Evolutionary conservation across 2,329 filamentous ascomycete species (phyloP), one percentile per base, ranked within the genome.

Genomic region (Calycina herbarum): DNA sequence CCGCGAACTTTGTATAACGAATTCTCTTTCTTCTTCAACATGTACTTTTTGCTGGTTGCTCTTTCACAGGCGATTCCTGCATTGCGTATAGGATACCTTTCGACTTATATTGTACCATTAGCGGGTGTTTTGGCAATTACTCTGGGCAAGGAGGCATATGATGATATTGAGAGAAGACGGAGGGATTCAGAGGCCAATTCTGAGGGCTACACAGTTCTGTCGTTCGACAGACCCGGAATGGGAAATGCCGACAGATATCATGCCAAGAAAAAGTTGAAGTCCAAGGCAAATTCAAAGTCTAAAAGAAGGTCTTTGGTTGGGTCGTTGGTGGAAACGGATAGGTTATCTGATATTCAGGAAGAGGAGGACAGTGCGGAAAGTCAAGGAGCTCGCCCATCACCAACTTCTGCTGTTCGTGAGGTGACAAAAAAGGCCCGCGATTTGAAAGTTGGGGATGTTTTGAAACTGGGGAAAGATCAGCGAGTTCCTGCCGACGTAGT

Each of bases 21-120:
- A 76, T 99, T 99, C 77, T 97, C 94, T 66, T 99, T 98, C 82
- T 99, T 99, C 80, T 97, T 99, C 84, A 99, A 99, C 84, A 92
- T 98, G 83, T 99, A 99, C 77, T 99, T 99, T 77, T 83, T 99
- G 64, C 87, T 98, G 31, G 95, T 99, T 60, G 96, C 95, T 6
- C 79, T 98, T 60, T 98, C 94, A 45, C 95, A 99, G 79, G 89
- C 93, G 56, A 94, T 99, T 74, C 94, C 93, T 3, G 86, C 91
- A 27, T 80, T 99, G 63, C 88, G 93, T 63, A 97, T 99, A 70
- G 95, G 95, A 64, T 98, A 97, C 77, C 85, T 99, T 67, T 92
- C 92, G 35, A 98, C 95, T 1, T 99, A 99, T 74, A 88, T 98
- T 76, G 94, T 92, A 24, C 95, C 95, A 0, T 79, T 99, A 68